Percentiles rank a stretch among this genome's conserved stretches.
These are phyloP conservation scores for Picea mariana DNA, from an alignment of 83 land plant species.

Conservation along the genomic window DNA sequence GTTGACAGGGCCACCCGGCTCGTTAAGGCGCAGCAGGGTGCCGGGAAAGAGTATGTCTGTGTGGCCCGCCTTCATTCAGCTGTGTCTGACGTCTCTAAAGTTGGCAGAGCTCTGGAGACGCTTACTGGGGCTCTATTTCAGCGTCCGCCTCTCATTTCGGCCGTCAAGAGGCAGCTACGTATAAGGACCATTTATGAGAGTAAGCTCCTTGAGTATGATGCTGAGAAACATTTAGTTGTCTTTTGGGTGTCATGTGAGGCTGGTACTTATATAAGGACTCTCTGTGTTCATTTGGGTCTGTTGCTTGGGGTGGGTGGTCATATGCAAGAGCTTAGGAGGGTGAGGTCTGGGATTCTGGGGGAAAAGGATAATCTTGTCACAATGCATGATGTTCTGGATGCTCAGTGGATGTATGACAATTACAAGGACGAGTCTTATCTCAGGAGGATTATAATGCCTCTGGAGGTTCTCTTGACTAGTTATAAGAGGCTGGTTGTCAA, in stretches of 20 bases:
- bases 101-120: conserved; percentile 70
- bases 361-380: conserved; percentile 85
- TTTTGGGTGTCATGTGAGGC: conserved; percentile 89
- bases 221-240: conserved; percentile 69
- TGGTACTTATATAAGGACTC: conserved; percentile 78
- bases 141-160: conserved; percentile 79
- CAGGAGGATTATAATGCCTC: conserved; percentile 77
- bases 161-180: conserved; percentile 82
- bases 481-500: conserved; percentile 80
- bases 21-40: conserved; percentile 85
- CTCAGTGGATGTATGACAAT: conserved; percentile 78
- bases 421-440: conserved; percentile 63
- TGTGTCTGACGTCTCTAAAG: conserved; percentile 59
- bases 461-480: conserved; percentile 70
- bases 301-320: conserved; percentile 78
- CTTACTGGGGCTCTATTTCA: conserved; percentile 81
- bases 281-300: conserved; percentile 78
- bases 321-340: conserved; percentile 86
- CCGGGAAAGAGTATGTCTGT: conserved; percentile 87
- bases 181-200: conserved; percentile 82
- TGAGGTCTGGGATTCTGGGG: conserved; percentile 75
- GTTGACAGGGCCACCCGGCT: conserved; percentile 77
- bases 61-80: conserved; percentile 69
- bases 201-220: conserved; percentile 75
- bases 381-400: conserved; percentile 86